phyloP scores from a whole-genome alignment of 768 basidiomycete species.

The Hortiboletus campestris region DNA sequence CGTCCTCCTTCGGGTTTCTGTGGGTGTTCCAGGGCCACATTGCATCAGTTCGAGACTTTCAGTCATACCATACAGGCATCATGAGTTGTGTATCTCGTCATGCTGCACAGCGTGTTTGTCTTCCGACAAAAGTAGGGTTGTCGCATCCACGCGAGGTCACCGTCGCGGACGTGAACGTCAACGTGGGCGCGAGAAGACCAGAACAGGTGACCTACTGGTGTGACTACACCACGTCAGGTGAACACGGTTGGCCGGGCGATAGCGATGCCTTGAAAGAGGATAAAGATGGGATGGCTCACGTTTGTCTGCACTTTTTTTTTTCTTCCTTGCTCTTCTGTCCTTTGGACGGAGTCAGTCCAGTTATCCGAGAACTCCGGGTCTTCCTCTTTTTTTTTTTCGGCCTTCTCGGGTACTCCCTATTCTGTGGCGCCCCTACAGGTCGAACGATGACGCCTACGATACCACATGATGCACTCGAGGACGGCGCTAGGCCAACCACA shows the following conservation, averaged over 20 bases:
- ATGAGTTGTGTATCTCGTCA: background rate
- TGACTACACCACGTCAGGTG: constrained; percentile 18
- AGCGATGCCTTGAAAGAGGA: constrained; percentile 9
- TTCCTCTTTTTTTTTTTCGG: background rate
- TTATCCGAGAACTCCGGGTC: too few relatives aligned
- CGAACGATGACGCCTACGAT: background rate
- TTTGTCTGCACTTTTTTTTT: background rate
- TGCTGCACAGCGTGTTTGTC: too few relatives aligned
- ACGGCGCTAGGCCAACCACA: too few relatives aligned
- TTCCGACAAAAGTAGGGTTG: background rate
- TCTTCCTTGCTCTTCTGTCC: background rate
- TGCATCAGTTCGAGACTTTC: background rate
- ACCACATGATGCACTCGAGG: background rate
- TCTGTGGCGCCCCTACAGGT: background rate
- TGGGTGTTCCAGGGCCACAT: background rate
- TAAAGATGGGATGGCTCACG: constrained; percentile 6
- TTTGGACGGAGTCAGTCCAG: background rate
- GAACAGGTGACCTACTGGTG: constrained; percentile 12
- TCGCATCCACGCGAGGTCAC: background rate
- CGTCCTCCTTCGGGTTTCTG: background rate
- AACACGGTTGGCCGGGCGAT: constrained; percentile 9
- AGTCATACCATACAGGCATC: background rate
- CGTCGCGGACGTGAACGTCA: background rate
- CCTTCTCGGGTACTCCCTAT: background rate
- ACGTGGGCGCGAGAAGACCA: background rate